These are phyloP conservation scores for Anacardium occidentale DNA, from an alignment of 345 rosid genomes.

Conservation along the genomic window DNA sequence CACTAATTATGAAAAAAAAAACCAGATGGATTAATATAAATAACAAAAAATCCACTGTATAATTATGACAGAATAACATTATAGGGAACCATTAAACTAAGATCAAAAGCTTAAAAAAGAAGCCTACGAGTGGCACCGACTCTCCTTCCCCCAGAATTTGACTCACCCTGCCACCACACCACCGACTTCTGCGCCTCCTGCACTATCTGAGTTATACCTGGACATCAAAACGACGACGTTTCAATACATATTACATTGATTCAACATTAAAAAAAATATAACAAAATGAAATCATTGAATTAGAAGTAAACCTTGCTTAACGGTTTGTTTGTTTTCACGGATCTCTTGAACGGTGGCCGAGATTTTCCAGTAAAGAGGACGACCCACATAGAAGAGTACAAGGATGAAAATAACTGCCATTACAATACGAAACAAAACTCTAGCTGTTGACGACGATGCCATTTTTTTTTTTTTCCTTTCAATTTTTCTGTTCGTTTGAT, in stretches of 20 bases:
- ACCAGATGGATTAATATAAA: not conserved
- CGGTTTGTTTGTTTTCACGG: conserved; percentile 79
- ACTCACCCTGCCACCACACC: conserved; percentile 76
- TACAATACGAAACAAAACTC: conserved; percentile 41
- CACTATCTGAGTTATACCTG: conserved; percentile 68
- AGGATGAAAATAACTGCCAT: conserved; percentile 32
- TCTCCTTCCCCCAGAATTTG: conserved; percentile 45
- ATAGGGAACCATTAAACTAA: not conserved
- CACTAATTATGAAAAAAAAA: not conserved
- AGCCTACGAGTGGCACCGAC: conserved; percentile 37
- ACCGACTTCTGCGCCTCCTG: conserved; percentile 74
- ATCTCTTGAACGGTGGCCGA: conserved; percentile 88
- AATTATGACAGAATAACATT: not conserved
- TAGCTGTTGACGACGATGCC: conserved; percentile 34
- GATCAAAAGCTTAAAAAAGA: conserved; percentile 22
- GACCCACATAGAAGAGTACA: conserved; percentile 64
- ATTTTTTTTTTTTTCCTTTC: not conserved
- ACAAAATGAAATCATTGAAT: not conserved
- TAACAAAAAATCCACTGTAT: not conserved
- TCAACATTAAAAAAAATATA: not conserved
- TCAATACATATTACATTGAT: not conserved
- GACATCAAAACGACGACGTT: not conserved
- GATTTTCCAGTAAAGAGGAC: conserved; percentile 93
- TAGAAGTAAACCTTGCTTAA: conserved; percentile 49
- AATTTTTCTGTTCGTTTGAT: not conserved